Evolutionary conservation across 83 land plant species (phyloP).

Genomic region (Picea abies): DNA sequence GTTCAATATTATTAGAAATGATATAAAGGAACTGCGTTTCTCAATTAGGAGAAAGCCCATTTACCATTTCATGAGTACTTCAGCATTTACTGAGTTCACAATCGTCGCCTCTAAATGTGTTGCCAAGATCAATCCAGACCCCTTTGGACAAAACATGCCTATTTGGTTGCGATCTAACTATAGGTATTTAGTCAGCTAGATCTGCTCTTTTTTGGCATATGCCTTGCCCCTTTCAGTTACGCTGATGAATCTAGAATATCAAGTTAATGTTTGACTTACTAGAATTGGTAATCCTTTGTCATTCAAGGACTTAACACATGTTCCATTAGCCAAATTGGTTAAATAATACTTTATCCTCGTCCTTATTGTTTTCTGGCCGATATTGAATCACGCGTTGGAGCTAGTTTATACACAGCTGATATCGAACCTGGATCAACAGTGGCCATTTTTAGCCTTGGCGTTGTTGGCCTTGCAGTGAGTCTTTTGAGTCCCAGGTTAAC

Average conservation of each 20-base stretch:
- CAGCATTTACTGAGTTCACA: constrained; percentile 83
- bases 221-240: not conserved
- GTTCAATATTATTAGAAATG: constrained; percentile 39
- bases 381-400: constrained; percentile 62
- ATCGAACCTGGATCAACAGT: constrained; percentile 63
- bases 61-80: constrained; percentile 76
- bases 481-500: not conserved
- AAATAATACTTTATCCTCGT: too few relatives aligned
- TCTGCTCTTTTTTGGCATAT: not conserved
- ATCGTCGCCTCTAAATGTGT: constrained; percentile 66
- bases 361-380: not conserved
- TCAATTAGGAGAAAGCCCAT: constrained; percentile 51
- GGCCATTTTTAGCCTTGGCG: constrained; percentile 80
- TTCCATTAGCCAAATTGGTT: too few relatives aligned
- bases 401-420: constrained; percentile 78
- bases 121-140: constrained; percentile 58
- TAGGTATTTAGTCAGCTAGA: constrained; percentile 37
- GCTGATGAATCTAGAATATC: not conserved
- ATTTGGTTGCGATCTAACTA: constrained; percentile 75
- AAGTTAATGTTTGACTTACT: not conserved
- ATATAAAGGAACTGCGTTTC: constrained; percentile 60
- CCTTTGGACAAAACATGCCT: constrained; percentile 61
- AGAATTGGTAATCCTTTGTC: too few relatives aligned
- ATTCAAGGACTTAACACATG: too few relatives aligned
- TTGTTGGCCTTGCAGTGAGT: constrained; percentile 83